These are phyloP conservation scores for Amanita rubescens DNA, from an alignment of 768 basidiomycete species.

Conservation along the genomic window DNA sequence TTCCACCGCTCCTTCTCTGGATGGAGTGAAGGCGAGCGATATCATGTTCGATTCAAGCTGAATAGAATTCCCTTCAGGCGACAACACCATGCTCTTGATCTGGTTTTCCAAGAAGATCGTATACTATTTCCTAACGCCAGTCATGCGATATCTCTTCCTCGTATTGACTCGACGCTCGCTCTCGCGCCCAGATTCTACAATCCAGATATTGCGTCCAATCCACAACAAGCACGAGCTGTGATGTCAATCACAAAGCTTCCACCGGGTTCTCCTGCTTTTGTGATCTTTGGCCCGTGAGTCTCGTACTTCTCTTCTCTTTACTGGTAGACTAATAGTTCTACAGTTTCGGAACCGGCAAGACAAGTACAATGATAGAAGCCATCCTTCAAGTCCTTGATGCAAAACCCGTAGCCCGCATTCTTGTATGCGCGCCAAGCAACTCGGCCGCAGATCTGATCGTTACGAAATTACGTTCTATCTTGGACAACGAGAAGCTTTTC, in stretches of 20 bases:
- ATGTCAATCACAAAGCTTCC: constrained; percentile 32
- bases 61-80: constrained; percentile 43
- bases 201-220: constrained; percentile 30
- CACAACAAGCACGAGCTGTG: constrained; percentile 40
- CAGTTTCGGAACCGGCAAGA: constrained; percentile 47
- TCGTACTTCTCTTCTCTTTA: too few species aligned
- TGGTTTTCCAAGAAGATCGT: constrained; percentile 27
- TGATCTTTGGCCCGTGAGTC: constrained; percentile 49
- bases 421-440: constrained; percentile 50
- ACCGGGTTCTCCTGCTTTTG: constrained; percentile 41
- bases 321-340: too few species aligned
- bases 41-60: constrained; percentile 41
- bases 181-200: constrained; percentile 21
- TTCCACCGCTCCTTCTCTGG: constrained; percentile 33
- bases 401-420: constrained; percentile 27
- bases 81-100: constrained; percentile 43
- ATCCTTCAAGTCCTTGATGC: constrained; percentile 34
- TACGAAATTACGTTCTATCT: constrained; percentile 25
- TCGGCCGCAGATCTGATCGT: constrained; percentile 45
- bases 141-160: constrained; percentile 13
- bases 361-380: constrained; percentile 43
- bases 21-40: constrained; percentile 16
- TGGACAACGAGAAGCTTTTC: constrained; percentile 30
- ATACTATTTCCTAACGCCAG: constrained; percentile 34
- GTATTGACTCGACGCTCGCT: constrained; percentile 4